Evolutionary conservation across 2,329 filamentous ascomycete species (phyloP).

Genomic region (Nemania sp.): DNA sequence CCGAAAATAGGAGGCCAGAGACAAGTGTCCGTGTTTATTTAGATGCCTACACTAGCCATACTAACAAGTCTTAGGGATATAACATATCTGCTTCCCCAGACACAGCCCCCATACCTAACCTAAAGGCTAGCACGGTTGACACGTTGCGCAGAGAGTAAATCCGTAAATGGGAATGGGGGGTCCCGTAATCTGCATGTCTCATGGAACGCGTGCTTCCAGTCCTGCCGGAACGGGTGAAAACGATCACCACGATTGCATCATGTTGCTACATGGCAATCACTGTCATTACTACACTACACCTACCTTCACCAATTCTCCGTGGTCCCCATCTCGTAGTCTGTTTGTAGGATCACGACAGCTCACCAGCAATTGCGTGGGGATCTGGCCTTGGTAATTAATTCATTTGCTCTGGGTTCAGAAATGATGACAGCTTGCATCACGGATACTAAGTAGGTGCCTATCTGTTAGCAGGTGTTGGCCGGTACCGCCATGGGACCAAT

Average conservation of each 20-base stretch:
- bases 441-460: too few species aligned
- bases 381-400: neutral
- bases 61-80: conserved; percentile 6
- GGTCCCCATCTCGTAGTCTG: conserved; percentile 1
- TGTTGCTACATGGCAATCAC: conserved; percentile 27
- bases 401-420: conserved; percentile 13
- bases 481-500: too few species aligned
- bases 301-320: neutral
- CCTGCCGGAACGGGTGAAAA: conserved; percentile 36
- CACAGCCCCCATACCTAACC: too few species aligned
- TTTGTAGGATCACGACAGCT: conserved; percentile 14
- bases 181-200: conserved; percentile 18
- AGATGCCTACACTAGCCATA: conserved; percentile 19
- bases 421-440: conserved; percentile 38
- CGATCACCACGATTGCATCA: conserved; percentile 40
- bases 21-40: conserved; percentile 20
- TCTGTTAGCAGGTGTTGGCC: too few species aligned
- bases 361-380: conserved; percentile 13
- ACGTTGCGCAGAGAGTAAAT: conserved; percentile 33
- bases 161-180: conserved; percentile 17
- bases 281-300: conserved; percentile 19
- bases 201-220: conserved; percentile 38
- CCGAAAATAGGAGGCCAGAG: conserved; percentile 14
- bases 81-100: too few species aligned
- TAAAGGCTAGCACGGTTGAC: conserved; percentile 31